Percentiles rank a stretch among this genome's conserved stretches.
These are phyloP conservation scores for Beauveria asiatica DNA, from an alignment of 2,329 filamentous ascomycete species.

Conservation along the genomic window DNA sequence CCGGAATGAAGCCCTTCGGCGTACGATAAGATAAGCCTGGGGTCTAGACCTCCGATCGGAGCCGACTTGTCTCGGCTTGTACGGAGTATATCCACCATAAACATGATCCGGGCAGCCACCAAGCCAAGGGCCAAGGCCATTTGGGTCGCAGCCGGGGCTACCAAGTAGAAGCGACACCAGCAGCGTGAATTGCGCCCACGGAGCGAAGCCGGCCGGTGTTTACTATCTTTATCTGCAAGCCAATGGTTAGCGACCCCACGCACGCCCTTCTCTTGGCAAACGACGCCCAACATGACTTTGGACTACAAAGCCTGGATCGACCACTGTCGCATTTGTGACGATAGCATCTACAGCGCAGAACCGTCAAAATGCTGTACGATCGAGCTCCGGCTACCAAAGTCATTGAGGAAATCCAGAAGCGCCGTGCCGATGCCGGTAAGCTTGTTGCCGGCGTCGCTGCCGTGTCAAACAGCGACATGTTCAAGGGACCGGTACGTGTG, in stretches of 20 bases:
- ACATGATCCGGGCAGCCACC: background rate
- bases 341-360: background rate
- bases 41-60: background rate
- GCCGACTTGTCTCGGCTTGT: background rate
- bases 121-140: background rate
- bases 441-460: conserved; percentile 71
- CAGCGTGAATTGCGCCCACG: background rate
- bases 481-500: conserved; percentile 60
- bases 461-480: conserved; percentile 69
- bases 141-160: background rate
- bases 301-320: background rate
- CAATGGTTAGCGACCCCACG: background rate
- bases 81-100: conserved; percentile 1
- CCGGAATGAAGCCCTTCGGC: background rate
- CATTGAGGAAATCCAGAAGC: conserved; percentile 55
- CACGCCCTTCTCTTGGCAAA: conserved; percentile 1
- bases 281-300: background rate
- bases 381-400: background rate
- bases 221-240: background rate
- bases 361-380: background rate
- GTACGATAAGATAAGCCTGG: background rate
- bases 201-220: background rate
- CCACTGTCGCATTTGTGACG: background rate
- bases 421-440: conserved; percentile 62
- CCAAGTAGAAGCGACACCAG: background rate